Base-by-base conservation (phyloP, 2,329 filamentous ascomycete species). In the Emmonsiellopsis sp. region DNA sequence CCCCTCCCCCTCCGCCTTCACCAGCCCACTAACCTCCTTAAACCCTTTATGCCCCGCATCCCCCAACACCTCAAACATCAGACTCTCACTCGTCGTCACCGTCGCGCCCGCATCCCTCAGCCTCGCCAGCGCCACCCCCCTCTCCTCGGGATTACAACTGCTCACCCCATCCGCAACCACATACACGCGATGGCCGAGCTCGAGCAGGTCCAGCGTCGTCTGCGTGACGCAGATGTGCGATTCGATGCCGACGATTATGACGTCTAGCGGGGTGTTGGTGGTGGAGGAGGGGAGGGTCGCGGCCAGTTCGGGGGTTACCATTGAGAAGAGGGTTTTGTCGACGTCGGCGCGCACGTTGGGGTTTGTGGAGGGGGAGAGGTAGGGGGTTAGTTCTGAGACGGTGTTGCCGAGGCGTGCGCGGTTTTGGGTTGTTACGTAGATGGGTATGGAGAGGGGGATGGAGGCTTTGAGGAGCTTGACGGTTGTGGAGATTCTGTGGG, bases 221-320 rank as follows among this genome's bases (percentile, higher is more conserved):
- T 97, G 92, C 56, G 88, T 91, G 33, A 97, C 84, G 75, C 92
- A 97, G 67, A 97, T 93, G 72, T 97, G 92, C 42, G 83, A 82
- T 72, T 97, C 92, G 66, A 97, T 95, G 39, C 92, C 92, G 13
- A 95, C 85, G 57, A 97, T 82, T 53, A 88, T 85, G 51, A 89
- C 79, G 62, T 85, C 79, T 21, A 80, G 72, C 5, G 71, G 58
- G 3, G 64, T 51, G 17, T 2, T 17, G 3, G 60, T 43, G 42
- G 17, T 17, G 17, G 17, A 44, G 42, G 59, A 39, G 9, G 65
- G 61, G 1, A 68, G 55, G 6, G 65, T 61, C 4, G 71, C 61
- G 31, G 77, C 72, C 43, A 95, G 74, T 40, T 84, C 77, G 0
- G 88, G 86, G 2, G 86, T 82, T 67, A 83, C 79, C 91, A 97